phyloP scores from a whole-genome alignment of 1,284 basidiomycete species.

The Cystobasidium sp. region DNA sequence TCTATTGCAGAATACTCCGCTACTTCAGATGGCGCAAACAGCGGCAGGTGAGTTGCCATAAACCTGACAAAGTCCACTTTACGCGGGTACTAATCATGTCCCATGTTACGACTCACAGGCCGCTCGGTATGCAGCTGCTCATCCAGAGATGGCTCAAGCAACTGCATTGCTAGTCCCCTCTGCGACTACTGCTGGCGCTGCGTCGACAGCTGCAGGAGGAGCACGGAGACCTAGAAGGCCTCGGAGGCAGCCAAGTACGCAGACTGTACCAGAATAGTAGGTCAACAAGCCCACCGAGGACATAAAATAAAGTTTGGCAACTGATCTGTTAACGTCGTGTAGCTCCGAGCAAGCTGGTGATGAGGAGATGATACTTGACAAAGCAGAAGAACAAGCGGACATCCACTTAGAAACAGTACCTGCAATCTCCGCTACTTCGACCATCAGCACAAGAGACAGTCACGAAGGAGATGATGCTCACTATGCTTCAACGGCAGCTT shows the following conservation, averaged over 20 bases:
- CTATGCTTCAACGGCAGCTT: slow-evolving; percentile 20
- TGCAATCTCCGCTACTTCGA: background rate
- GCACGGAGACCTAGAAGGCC: slow-evolving; percentile 9
- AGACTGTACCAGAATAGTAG: slow-evolving; percentile 40
- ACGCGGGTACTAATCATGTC: background rate
- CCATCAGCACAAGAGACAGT: background rate
- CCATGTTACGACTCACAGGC: background rate
- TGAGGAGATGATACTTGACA: slow-evolving; percentile 38
- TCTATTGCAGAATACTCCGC: background rate
- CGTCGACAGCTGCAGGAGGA: background rate
- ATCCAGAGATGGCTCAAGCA: slow-evolving; percentile 32
- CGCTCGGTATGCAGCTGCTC: slow-evolving; percentile 13
- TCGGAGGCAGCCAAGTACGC: slow-evolving; percentile 35
- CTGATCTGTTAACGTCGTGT: background rate
- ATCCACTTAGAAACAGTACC: slow-evolving; percentile 2
- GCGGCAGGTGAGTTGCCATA: background rate
- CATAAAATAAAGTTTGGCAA: too few species aligned
- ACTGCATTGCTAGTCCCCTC: background rate
- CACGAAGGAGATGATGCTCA: slow-evolving; percentile 1
- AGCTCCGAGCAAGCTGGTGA: slow-evolving; percentile 35
- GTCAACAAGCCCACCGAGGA: background rate
- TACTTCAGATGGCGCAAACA: background rate
- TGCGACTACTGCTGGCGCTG: background rate
- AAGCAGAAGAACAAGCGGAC: slow-evolving; percentile 19
- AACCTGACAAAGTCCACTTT: background rate